Conservation (phyloP, 2,329 filamentous ascomycete species). For the Cordyceps militaris region DNA sequence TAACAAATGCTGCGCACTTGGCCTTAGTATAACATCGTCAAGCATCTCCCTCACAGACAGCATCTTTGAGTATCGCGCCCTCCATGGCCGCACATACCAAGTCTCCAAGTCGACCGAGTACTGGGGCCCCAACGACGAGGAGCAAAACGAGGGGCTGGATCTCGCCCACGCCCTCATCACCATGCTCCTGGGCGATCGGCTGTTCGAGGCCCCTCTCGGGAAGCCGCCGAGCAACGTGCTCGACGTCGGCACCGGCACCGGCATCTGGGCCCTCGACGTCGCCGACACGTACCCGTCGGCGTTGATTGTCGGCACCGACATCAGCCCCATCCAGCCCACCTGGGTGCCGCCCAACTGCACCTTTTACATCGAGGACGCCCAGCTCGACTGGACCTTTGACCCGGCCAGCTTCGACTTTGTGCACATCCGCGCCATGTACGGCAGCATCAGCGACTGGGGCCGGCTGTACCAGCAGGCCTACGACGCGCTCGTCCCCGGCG, state of each 20-base stretch:
- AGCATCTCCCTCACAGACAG: conserved; percentile 27
- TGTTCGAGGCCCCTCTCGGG: conserved; percentile 14
- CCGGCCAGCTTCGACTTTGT: conserved; percentile 47
- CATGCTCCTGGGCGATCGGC: conserved; percentile 18
- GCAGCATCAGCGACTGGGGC: conserved; percentile 49
- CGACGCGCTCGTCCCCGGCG: conserved; percentile 49
- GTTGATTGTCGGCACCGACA: conserved; percentile 44
- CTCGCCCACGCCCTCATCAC: conserved; percentile 22
- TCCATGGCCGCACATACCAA: conserved; percentile 27
- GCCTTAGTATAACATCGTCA: conserved; percentile 19
- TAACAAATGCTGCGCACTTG: too few relatives aligned
- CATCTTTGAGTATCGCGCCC: conserved; percentile 25
- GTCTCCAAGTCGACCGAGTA: conserved; percentile 23
- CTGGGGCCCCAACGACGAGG: conserved; percentile 24
- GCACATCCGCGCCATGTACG: conserved; percentile 50
- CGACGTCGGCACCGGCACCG: conserved; percentile 14
- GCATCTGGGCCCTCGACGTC: conserved; percentile 48
- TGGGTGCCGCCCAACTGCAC: conserved; percentile 44
- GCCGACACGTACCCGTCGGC: conserved; percentile 36
- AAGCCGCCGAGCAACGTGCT: not conserved
- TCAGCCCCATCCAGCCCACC: conserved; percentile 49
- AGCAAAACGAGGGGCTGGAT: conserved; percentile 21
- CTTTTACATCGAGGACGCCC: conserved; percentile 28
- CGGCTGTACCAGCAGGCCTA: conserved; percentile 44
- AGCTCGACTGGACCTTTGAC: conserved; percentile 23